phyloP scores from a whole-genome alignment of 805 yeast species.

The Candida tammaniensis region DNA sequence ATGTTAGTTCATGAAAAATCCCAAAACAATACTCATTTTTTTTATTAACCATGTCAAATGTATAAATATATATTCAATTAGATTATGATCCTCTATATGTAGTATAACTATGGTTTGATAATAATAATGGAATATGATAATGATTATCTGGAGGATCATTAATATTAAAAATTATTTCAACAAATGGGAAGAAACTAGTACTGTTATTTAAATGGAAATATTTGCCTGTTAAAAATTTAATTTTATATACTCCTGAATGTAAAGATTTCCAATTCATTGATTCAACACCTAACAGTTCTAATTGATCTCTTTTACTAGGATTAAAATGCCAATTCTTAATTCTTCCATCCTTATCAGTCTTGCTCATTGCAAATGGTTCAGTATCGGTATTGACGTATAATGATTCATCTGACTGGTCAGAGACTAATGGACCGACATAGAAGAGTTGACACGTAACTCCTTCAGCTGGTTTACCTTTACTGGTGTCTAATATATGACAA shows the following conservation, averaged over 20 bases:
- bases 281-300: conserved; percentile 28
- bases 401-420: conserved; percentile 21
- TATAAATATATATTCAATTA: no score
- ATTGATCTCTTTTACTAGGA: conserved; percentile 24
- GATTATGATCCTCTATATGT: conserved; percentile 88
- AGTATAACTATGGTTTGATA: conserved; percentile 84
- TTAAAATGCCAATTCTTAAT: conserved; percentile 62
- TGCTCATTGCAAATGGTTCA: conserved; percentile 60
- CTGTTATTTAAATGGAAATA: conserved; percentile 45
- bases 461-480: conserved; percentile 76
- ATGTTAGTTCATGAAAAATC: conserved; percentile 70
- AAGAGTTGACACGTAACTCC: conserved; percentile 69
- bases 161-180: conserved; percentile 74
- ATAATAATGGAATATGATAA: conserved; percentile 83
- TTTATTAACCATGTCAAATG: no score
- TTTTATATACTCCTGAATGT: conserved; percentile 66
- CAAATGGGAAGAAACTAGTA: conserved; percentile 78
- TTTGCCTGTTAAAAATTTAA: conserved; percentile 71
- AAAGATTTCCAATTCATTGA: conserved; percentile 42
- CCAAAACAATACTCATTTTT: conserved; percentile 62
- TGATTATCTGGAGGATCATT: conserved; percentile 69
- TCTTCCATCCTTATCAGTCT: conserved; percentile 81
- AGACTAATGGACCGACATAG: conserved; percentile 26
- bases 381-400: conserved; percentile 24
- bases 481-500: conserved; percentile 87